phyloP scores from a whole-genome alignment of 2,329 filamentous ascomycete species.

The Diaporthe citrichinensis region DNA sequence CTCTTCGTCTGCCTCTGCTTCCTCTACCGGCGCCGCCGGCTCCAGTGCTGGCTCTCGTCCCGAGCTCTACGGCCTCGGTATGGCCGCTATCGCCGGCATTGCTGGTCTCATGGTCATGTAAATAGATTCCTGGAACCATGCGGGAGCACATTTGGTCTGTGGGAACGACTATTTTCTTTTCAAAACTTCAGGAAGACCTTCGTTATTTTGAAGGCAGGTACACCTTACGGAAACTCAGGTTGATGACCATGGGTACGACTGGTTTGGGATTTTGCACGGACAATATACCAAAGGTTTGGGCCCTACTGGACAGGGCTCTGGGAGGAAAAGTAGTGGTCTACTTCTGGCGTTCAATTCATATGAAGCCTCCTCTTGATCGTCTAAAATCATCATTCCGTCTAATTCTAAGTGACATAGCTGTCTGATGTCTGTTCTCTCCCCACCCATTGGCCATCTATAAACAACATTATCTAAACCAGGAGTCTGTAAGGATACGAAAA shows the following conservation, averaged over 20 bases:
- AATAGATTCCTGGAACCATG: not conserved
- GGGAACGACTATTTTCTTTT: not conserved
- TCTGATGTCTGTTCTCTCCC: not conserved
- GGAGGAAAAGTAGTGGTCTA: not conserved
- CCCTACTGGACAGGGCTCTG: constrained; percentile 1
- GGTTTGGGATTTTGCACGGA: constrained; percentile 2
- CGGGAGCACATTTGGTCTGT: not conserved
- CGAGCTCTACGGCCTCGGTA: constrained; percentile 38
- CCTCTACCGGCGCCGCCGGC: constrained; percentile 27
- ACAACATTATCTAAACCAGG: not conserved
- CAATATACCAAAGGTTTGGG: constrained; percentile 17
- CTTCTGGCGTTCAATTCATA: constrained; percentile 8
- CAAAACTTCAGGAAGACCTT: constrained; percentile 15
- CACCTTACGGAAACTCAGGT: not conserved
- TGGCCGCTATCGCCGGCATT: constrained; percentile 37
- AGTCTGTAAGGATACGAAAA: constrained; percentile 10
- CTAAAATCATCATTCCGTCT: not conserved
- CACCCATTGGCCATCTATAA: not conserved
- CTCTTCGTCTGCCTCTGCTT: constrained; percentile 20
- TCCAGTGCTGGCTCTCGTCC: constrained; percentile 33
- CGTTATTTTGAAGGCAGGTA: constrained; percentile 11
- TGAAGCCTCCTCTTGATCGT: not conserved
- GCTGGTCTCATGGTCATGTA: constrained; percentile 35
- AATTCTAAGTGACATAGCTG: not conserved
- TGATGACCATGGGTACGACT: not conserved